A percentile compares a stretch with the other conserved stretches of the same genome.
phyloP scores from a whole-genome alignment of 495 filamentous ascomycete genomes.

The Talaromyces trachyspermus region DNA sequence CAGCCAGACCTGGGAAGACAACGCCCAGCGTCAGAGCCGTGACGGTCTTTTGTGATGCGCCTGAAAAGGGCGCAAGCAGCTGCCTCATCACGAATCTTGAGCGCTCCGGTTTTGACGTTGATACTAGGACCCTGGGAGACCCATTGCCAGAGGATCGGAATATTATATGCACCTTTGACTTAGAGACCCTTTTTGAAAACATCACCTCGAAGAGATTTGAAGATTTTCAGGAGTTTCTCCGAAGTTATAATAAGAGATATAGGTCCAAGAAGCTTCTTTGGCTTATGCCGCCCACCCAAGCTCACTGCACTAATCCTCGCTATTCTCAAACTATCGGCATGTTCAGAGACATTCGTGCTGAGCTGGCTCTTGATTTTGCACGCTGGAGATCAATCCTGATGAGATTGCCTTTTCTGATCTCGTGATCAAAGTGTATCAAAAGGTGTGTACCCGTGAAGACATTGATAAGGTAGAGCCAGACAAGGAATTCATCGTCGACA shows the following conservation, averaged over 20 bases:
- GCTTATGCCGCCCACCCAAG: constrained; percentile 2
- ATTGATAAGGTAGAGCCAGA: constrained; percentile 8
- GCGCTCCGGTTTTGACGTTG: constrained; percentile 13
- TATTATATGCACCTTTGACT: constrained; percentile 29
- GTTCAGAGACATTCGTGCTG: neutral
- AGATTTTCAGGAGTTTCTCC: constrained; percentile 12
- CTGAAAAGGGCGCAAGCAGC: too few species aligned
- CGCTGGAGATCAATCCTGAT: neutral
- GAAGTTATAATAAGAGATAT: neutral
- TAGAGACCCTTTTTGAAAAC: constrained; percentile 22
- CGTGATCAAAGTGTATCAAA: neutral
- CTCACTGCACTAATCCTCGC: neutral
- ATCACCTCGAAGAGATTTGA: constrained; percentile 11
- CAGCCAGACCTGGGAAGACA: too few species aligned
- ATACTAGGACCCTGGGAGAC: constrained; percentile 15
- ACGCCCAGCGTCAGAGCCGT: too few species aligned
- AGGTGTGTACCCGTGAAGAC: constrained; percentile 5
- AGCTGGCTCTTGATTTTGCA: neutral
- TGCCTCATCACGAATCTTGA: constrained; percentile 9
- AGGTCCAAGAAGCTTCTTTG: neutral
- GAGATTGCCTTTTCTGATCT: neutral
- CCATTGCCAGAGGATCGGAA: constrained; percentile 15
- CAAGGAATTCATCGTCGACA: constrained; percentile 7
- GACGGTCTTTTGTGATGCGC: too few species aligned
- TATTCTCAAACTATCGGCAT: neutral